phyloP scores from a whole-genome alignment of 1,139 yeast genomes.

The Kodamaea anthophila region DNA sequence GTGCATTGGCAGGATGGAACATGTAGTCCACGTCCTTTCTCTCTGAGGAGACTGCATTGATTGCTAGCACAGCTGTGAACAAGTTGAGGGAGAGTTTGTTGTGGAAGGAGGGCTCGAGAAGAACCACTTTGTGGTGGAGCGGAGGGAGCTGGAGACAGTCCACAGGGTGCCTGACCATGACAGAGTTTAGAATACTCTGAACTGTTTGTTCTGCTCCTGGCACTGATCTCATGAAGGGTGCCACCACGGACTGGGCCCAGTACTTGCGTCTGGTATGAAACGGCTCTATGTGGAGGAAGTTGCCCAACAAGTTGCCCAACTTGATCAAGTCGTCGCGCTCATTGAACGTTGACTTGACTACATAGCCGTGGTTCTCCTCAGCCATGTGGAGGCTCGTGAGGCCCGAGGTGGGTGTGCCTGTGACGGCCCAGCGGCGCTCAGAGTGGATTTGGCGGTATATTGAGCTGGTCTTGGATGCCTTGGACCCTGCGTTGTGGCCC shows the following conservation, averaged over 20 bases:
- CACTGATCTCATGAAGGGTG: constrained; percentile 36
- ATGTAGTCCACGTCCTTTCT: constrained; percentile 61
- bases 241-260: constrained; percentile 44
- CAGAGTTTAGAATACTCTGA: constrained; percentile 32
- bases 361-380: constrained; percentile 13
- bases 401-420: constrained; percentile 74
- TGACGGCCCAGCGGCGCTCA: constrained; percentile 67
- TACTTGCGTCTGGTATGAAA: constrained; percentile 41
- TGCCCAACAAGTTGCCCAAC: constrained; percentile 46
- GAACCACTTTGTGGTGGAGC: constrained; percentile 51
- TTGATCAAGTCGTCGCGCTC: constrained; percentile 46
- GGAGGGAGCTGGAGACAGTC: constrained; percentile 39
- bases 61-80: constrained; percentile 61
- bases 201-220: constrained; percentile 40
- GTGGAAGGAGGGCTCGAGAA: constrained; percentile 54
- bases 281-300: constrained; percentile 56
- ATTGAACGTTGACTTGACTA: constrained; percentile 29
- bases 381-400: constrained; percentile 50
- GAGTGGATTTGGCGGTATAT: constrained; percentile 44
- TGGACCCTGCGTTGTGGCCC: constrained; percentile 59
- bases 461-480: constrained; percentile 42
- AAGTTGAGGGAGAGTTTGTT: constrained; percentile 56
- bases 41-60: constrained; percentile 69
- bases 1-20: constrained; percentile 56
- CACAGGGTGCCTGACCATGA: constrained; percentile 54